A percentile compares a stretch with the other conserved stretches of the same genome.
phyloP scores from a whole-genome alignment of 495 filamentous ascomycete species.

The Aspergillus steynii region DNA sequence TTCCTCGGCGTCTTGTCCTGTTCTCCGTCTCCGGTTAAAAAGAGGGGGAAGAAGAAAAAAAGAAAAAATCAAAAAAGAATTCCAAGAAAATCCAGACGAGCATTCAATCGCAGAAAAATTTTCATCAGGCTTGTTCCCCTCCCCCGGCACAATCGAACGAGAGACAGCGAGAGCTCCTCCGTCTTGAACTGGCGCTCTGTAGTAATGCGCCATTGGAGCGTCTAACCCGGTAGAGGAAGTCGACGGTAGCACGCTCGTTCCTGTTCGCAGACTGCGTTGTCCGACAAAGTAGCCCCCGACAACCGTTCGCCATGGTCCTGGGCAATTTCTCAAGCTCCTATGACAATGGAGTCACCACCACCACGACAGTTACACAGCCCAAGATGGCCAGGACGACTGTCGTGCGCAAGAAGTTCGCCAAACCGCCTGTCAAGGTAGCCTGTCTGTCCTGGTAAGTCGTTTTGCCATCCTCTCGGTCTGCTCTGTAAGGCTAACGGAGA shows the following conservation, averaged over 20 bases:
- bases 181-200: slow-evolving; percentile 6
- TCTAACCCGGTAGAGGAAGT: slow-evolving; percentile 10
- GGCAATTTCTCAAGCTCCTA: slow-evolving; percentile 14
- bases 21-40: background rate
- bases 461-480: slow-evolving; percentile 4
- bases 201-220: slow-evolving; percentile 14
- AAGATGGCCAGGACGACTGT: slow-evolving; percentile 22
- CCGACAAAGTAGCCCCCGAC: background rate
- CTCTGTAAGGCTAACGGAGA: slow-evolving; percentile 1
- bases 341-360: slow-evolving; percentile 15
- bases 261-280: background rate
- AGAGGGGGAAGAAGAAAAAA: too few relatives aligned
- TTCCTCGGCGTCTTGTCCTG: slow-evolving; percentile 5
- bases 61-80: too few relatives aligned
- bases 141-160: background rate
- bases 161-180: background rate
- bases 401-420: slow-evolving; percentile 50
- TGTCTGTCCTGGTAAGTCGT: slow-evolving; percentile 59
- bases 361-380: slow-evolving; percentile 24
- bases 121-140: background rate
- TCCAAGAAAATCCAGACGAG: too few relatives aligned
- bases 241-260: slow-evolving; percentile 18
- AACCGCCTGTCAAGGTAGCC: slow-evolving; percentile 64
- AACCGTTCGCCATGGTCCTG: slow-evolving; percentile 21
- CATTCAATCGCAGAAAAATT: too few relatives aligned